Base-by-base conservation (phyloP, 495 filamentous ascomycete species). In the Trichoderma erinaceum region DNA sequence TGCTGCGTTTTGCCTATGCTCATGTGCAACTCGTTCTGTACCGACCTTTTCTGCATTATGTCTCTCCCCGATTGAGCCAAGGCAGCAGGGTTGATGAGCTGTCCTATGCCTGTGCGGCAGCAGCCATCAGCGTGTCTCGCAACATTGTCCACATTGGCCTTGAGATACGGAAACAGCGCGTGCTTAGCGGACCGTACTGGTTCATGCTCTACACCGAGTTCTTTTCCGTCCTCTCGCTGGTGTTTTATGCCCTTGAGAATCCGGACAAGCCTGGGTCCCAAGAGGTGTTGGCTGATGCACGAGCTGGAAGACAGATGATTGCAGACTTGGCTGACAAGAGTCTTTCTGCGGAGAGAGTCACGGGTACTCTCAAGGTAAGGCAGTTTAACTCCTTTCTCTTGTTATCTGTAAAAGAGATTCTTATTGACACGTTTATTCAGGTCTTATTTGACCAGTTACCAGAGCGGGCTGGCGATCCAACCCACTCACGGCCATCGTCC, bases 11-110 rank as follows among this genome's bases (percentile, higher is more conserved):
- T 74, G 88, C 89, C 41, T 97, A 90, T 75, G 91, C 90, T 18
- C 93, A 97, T 72, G 92, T 95, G 18, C 92, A 98, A 75, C 90
- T 97, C 85, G 89, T 97, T 75, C 87, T 98, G 68, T 98, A 98
- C 73, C 86, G 95, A 11, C 95, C 95, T 0, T 99, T 98, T 73
- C 80, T 98, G 32, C 95, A 99, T 77, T 98, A 97, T 72, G 90
- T 96, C 64, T 93, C 95, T 1, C 86, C 86, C 41, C 85, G 87
- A 25, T 80, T 86, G 27, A 75, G 83, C 69, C 84, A 86, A 68
- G 82, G 85, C 11, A 88, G 89, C 69, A 83, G 83, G n/a, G 81
- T 91, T 44, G 93, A 97, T 70, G 89, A 94, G 73, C 85, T 92
- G 48, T 91, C 91, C 16, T 97, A 94, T 76, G 91, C 89, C 41